A percentile compares a stretch with the other conserved stretches of the same genome.
Evolutionary conservation across 257 asterid genomes (phyloP).

Genomic region (Buddleja alternifolia): DNA sequence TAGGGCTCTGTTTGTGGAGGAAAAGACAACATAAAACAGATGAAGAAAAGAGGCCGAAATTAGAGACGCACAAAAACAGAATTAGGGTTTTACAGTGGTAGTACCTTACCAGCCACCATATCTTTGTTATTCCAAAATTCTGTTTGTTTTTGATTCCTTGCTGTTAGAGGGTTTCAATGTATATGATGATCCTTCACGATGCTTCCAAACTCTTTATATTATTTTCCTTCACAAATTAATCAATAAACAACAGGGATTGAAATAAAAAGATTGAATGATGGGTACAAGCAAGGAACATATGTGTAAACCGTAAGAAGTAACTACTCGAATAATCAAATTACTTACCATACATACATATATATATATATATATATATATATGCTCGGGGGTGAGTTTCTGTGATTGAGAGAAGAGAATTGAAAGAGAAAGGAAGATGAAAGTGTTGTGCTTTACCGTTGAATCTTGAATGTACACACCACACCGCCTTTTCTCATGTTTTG

Average conservation of each 20-base stretch:
- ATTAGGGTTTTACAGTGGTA: constrained; percentile 29
- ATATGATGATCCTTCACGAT: constrained; percentile 23
- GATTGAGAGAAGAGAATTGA: too few relatives aligned
- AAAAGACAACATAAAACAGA: neutral
- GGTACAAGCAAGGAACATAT: neutral
- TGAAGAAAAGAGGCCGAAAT: neutral
- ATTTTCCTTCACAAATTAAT: constrained; percentile 26
- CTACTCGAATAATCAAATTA: neutral
- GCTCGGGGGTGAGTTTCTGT: too few relatives aligned
- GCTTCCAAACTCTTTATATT: constrained; percentile 18
- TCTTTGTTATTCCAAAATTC: constrained; percentile 23
- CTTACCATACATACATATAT: too few relatives aligned
- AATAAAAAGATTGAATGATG: neutral
- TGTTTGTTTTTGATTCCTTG: constrained; percentile 5
- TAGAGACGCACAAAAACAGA: neutral
- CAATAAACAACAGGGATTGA: neutral
- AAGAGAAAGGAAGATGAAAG: too few relatives aligned
- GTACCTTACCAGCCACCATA: constrained; percentile 57
- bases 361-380: too few relatives aligned
- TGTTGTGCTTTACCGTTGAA: too few relatives aligned
- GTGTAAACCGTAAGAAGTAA: neutral
- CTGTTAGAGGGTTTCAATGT: constrained; percentile 7
- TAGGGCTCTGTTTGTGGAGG: constrained; percentile 13
- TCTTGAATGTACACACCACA: too few relatives aligned
- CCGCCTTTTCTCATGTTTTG: too few relatives aligned